Evolutionary conservation across 306 rosid genomes (phyloP).

Genomic region (Cicer chorassanicum): DNA sequence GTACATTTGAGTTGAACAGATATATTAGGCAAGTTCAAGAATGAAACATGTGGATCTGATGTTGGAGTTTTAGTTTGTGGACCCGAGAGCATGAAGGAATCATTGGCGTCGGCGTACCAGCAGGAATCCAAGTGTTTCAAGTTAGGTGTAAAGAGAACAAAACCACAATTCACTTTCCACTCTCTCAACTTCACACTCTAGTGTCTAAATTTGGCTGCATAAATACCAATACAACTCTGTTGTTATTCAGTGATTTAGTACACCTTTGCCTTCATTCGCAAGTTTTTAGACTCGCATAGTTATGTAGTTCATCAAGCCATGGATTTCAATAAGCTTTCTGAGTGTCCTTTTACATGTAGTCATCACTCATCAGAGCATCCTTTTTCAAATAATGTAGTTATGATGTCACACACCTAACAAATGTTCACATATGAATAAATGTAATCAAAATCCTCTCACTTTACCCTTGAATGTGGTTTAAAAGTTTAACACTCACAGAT

Average conservation of each 20-base stretch:
- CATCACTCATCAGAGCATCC: slow-evolving; percentile 2
- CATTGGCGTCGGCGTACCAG: slow-evolving; percentile 62
- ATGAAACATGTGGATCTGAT: slow-evolving; percentile 57
- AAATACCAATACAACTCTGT: neutral
- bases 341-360: slow-evolving; percentile 11
- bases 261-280: slow-evolving; percentile 1
- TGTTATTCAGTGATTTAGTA: neutral
- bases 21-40: slow-evolving; percentile 55
- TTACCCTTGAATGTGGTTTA: neutral
- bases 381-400: neutral
- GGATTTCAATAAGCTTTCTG: slow-evolving; percentile 32
- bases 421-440: slow-evolving; percentile 11
- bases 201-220: slow-evolving; percentile 29
- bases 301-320: neutral
- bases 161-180: slow-evolving; percentile 65
- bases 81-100: slow-evolving; percentile 78
- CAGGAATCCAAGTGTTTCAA: slow-evolving; percentile 51
- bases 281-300: neutral
- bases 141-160: slow-evolving; percentile 49
- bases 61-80: slow-evolving; percentile 83
- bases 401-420: neutral
- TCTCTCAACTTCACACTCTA: slow-evolving; percentile 83
- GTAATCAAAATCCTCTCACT: slow-evolving; percentile 16
- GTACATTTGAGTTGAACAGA: slow-evolving; percentile 52
- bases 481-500: neutral